These are phyloP conservation scores for Forsythia suspensa DNA, from an alignment of 257 asterid species.

Conservation along the genomic window DNA sequence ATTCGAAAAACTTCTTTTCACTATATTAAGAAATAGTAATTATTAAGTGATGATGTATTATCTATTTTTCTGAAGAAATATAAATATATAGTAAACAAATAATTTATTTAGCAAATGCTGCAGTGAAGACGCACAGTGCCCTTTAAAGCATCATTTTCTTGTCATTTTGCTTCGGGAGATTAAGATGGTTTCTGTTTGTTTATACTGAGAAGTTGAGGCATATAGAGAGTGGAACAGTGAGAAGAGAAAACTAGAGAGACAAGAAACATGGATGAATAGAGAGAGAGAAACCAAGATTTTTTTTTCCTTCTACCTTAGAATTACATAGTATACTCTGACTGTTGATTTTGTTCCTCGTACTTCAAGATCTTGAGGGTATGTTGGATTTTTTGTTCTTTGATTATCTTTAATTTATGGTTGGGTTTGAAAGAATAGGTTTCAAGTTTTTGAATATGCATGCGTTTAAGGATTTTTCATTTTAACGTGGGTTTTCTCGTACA, in stretches of 20 bases:
- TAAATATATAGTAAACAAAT: neutral
- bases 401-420: neutral
- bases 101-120: slow-evolving; percentile 15
- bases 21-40: slow-evolving; percentile 1
- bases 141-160: slow-evolving; percentile 34
- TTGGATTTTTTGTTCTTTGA: slow-evolving; percentile 31
- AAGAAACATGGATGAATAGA: neutral
- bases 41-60: slow-evolving; percentile 22
- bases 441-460: neutral
- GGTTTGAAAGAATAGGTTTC: neutral
- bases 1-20: slow-evolving; percentile 4
- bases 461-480: neutral
- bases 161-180: slow-evolving; percentile 34
- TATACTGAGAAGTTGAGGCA: slow-evolving; percentile 23
- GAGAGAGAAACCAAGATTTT: neutral
- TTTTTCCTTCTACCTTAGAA: neutral
- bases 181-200: slow-evolving; percentile 26
- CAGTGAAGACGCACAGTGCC: slow-evolving; percentile 15
- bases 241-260: slow-evolving; percentile 7
- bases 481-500: neutral
- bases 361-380: slow-evolving; percentile 24
- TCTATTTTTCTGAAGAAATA: neutral
- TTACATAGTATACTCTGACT: neutral
- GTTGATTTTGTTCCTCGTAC: slow-evolving; percentile 7
- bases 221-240: slow-evolving; percentile 10